These are phyloP conservation scores for Ochetophila trinervis DNA, from an alignment of 306 rosid genomes.

Conservation along the genomic window DNA sequence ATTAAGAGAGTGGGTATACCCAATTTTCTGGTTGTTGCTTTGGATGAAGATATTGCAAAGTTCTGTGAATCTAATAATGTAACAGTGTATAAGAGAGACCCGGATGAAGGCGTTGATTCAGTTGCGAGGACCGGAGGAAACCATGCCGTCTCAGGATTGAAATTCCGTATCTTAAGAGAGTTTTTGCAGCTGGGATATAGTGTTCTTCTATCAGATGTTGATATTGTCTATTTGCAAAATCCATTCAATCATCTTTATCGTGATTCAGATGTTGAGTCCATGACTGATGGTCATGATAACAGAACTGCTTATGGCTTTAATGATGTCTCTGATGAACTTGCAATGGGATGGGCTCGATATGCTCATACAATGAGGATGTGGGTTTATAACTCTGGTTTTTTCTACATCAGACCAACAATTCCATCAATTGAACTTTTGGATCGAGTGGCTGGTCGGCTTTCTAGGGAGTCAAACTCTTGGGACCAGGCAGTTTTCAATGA, in stretches of 20 bases:
- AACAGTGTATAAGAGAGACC: conserved; percentile 78
- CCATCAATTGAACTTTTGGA: conserved; percentile 88
- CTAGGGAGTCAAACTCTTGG: conserved; percentile 60
- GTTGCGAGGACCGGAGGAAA: conserved; percentile 63
- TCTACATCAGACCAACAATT: conserved; percentile 82
- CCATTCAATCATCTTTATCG: conserved; percentile 69
- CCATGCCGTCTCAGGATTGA: conserved; percentile 78
- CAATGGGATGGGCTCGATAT: conserved; percentile 91
- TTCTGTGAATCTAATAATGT: conserved; percentile 59
- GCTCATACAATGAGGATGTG: conserved; percentile 94
- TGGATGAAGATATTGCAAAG: conserved; percentile 57
- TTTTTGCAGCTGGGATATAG: conserved; percentile 84
- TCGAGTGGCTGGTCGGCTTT: conserved; percentile 78
- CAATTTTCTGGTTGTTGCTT: conserved; percentile 82
- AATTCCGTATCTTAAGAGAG: conserved; percentile 80
- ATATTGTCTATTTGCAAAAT: conserved; percentile 86
- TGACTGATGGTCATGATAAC: conserved; percentile 90
- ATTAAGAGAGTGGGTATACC: conserved; percentile 69
- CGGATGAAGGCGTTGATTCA: conserved; percentile 56
- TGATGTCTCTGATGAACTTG: conserved; percentile 71
- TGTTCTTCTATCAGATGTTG: conserved; percentile 90
- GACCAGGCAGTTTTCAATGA: conserved; percentile 97
- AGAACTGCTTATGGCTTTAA: conserved; percentile 76
- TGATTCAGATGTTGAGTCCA: conserved; percentile 88
- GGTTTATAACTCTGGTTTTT: conserved; percentile 95